A percentile compares a stretch with the other conserved stretches of the same genome.
These are phyloP conservation scores for Phytophthora pisi DNA, from an alignment of 352 stramenopile species.

Conservation along the genomic window DNA sequence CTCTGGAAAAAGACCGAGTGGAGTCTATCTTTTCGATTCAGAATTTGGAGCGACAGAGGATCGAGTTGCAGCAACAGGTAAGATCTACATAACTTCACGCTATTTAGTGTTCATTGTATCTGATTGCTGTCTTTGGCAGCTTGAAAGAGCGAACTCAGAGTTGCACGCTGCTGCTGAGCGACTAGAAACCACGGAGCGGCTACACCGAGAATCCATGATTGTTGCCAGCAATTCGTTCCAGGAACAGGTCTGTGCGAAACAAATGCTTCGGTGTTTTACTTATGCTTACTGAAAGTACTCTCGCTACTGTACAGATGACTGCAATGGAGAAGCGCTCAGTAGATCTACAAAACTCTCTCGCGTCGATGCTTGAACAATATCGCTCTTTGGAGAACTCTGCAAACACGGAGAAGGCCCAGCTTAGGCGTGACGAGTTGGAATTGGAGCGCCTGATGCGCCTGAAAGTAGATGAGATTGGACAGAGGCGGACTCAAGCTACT, in stretches of 20 bases:
- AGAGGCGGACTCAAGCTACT: slow-evolving; percentile 18
- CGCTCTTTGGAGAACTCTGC: slow-evolving; percentile 24
- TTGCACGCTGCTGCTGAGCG: slow-evolving; percentile 5
- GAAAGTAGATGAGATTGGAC: slow-evolving; percentile 34
- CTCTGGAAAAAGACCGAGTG: slow-evolving; percentile 29
- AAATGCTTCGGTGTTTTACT: not conserved
- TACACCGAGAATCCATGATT: slow-evolving; percentile 18
- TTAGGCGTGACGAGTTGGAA: slow-evolving; percentile 41
- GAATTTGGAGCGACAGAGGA: slow-evolving; percentile 18
- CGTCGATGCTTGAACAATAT: slow-evolving; percentile 20
- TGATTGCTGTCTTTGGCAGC: slow-evolving; percentile 10
- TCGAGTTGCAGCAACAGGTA: slow-evolving; percentile 25
- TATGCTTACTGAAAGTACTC: not conserved
- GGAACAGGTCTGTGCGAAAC: slow-evolving; percentile 18
- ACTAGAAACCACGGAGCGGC: slow-evolving; percentile 13
- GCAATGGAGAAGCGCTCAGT: slow-evolving; percentile 12
- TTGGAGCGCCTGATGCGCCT: slow-evolving; percentile 34
- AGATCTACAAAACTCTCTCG: slow-evolving; percentile 22
- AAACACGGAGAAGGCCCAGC: slow-evolving; percentile 36
- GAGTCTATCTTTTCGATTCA: slow-evolving; percentile 24
- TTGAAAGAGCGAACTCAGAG: slow-evolving; percentile 14
- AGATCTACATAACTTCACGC: not conserved
- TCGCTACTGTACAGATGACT: slow-evolving; percentile 3
- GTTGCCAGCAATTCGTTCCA: slow-evolving; percentile 6
- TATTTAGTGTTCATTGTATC: not conserved